Evolutionary conservation across 1,284 basidiomycete species (phyloP).

Genomic region (Cutaneotrichosporon mucoides): DNA sequence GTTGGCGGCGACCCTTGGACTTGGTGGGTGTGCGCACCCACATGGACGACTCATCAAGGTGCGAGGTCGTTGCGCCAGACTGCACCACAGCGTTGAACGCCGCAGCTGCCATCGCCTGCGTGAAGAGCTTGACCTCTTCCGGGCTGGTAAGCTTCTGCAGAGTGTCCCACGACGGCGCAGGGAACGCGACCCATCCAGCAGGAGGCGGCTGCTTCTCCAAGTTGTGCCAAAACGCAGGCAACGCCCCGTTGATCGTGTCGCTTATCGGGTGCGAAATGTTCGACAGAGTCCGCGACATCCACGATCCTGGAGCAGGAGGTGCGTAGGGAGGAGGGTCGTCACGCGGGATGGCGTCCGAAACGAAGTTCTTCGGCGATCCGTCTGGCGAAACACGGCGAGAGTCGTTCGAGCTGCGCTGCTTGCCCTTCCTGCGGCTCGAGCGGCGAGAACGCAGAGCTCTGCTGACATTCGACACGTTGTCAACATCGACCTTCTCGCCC

Average conservation of each 20-base stretch:
- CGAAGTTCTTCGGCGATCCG: not conserved
- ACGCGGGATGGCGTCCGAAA: constrained; percentile 7
- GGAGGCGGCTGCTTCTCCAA: constrained; percentile 12
- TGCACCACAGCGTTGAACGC: constrained; percentile 45
- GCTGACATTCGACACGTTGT: constrained; percentile 13
- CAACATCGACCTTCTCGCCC: constrained; percentile 20
- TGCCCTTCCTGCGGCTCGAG: constrained; percentile 9
- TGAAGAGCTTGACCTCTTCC: constrained; percentile 44
- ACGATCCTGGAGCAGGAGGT: constrained; percentile 28
- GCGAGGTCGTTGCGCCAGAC: constrained; percentile 31
- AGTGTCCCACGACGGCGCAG: constrained; percentile 44
- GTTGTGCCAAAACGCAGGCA: constrained; percentile 16
- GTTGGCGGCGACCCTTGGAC: constrained; percentile 7
- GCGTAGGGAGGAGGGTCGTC: constrained; percentile 43
- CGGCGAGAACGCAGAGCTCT: constrained; percentile 13
- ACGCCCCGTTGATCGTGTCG: constrained; percentile 30
- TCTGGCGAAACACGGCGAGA: constrained; percentile 11
- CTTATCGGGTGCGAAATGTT: constrained; percentile 36
- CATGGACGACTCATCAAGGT: constrained; percentile 4
- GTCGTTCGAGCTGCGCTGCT: not conserved
- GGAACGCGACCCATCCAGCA: constrained; percentile 41
- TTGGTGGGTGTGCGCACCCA: constrained; percentile 9
- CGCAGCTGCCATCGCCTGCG: constrained; percentile 45
- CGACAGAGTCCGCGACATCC: constrained; percentile 42
- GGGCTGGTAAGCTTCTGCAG: constrained; percentile 40